A percentile compares a stretch with the other conserved stretches of the same genome.
phyloP scores from a whole-genome alignment of 2,329 filamentous ascomycete genomes.

The Aspergillus fijiensis region DNA sequence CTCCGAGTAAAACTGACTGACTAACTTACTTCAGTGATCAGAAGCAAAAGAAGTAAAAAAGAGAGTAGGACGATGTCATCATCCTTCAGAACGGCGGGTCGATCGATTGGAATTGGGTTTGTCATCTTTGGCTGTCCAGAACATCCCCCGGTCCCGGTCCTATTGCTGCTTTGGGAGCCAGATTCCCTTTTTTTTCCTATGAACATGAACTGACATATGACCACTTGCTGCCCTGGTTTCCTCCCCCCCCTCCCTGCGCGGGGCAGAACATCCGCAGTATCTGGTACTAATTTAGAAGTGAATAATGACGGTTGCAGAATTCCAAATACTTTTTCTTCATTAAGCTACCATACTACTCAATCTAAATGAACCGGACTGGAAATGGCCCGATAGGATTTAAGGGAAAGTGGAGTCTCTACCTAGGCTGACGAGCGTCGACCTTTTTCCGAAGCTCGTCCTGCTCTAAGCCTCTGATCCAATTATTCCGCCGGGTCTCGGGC shows the following conservation, averaged over 20 bases:
- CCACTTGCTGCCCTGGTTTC: background rate
- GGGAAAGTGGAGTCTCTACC: background rate
- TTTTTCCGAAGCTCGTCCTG: no score
- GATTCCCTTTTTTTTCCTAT: no score
- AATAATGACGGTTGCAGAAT: background rate
- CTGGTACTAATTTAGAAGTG: background rate
- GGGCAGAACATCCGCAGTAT: background rate
- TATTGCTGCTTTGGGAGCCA: slow-evolving; percentile 4
- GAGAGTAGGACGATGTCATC: slow-evolving; percentile 1
- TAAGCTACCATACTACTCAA: background rate
- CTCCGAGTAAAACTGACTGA: no score
- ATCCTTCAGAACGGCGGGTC: background rate
- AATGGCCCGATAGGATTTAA: background rate
- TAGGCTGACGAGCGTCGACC: background rate
- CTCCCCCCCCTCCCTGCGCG: background rate
- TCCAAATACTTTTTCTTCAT: background rate
- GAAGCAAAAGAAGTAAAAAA: background rate
- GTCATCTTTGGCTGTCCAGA: background rate
- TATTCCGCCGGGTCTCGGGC: background rate
- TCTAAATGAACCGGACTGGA: background rate
- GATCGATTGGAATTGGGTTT: slow-evolving; percentile 3
- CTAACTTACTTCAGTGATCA: no score
- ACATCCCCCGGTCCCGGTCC: background rate
- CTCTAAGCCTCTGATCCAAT: background rate
- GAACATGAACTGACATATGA: background rate